phyloP scores from a whole-genome alignment of 176 grass and related monocot genomes.

The Leersia perrieri region DNA sequence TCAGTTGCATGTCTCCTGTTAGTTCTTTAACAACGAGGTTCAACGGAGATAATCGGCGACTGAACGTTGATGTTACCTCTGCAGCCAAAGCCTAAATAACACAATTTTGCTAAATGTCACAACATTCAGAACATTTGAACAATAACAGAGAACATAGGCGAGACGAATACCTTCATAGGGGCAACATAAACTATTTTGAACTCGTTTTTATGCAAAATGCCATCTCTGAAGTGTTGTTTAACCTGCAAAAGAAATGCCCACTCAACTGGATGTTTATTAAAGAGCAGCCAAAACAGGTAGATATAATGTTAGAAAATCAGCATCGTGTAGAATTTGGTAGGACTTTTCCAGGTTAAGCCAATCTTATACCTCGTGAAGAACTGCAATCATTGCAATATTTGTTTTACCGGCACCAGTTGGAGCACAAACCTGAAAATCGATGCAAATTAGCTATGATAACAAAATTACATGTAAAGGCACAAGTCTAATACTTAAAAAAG shows the following conservation, averaged over 20 bases:
- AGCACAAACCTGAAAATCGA: constrained; percentile 83
- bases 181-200: constrained; percentile 99
- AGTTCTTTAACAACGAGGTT: constrained; percentile 86
- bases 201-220: constrained; percentile 93
- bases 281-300: neutral
- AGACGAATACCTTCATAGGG: constrained; percentile 91
- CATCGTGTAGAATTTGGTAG: constrained; percentile 4
- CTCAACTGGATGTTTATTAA: neutral
- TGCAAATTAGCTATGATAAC: constrained; percentile 33
- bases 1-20: constrained; percentile 96
- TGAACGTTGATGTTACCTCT: constrained; percentile 89
- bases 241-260: constrained; percentile 44
- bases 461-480: constrained; percentile 8
- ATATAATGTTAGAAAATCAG: no score
- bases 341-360: constrained; percentile 18
- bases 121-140: neutral
- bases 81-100: constrained; percentile 83
- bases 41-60: constrained; percentile 70
- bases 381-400: constrained; percentile 96
- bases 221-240: constrained; percentile 96
- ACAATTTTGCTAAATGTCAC: constrained; percentile 32
- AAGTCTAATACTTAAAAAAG: constrained; percentile 5
- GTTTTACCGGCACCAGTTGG: constrained; percentile 99
- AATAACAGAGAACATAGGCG: constrained; percentile 7
- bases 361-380: constrained; percentile 86